These are phyloP conservation scores for Pythium grandisporangium DNA, from an alignment of 352 stramenopile genomes.

Conservation along the genomic window DNA sequence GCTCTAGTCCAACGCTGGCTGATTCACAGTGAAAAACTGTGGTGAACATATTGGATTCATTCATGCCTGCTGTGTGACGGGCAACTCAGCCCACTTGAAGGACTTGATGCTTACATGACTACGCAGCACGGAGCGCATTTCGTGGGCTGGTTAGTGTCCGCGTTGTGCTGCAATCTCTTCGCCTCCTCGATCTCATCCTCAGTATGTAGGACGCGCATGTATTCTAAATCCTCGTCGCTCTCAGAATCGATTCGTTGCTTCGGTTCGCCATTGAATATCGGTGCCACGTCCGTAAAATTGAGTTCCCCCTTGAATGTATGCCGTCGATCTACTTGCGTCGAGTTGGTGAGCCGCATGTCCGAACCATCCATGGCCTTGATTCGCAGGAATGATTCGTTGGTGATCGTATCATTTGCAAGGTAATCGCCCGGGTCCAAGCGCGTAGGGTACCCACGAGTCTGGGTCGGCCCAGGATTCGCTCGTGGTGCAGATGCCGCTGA, in stretches of 20 bases:
- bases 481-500: no score
- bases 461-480: not conserved
- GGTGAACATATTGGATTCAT: no score
- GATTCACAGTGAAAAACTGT: no score
- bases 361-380: conserved; percentile 27
- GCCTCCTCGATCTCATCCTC: conserved; percentile 25
- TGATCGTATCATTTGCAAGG: conserved; percentile 59
- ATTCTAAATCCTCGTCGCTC: conserved; percentile 34
- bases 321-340: conserved; percentile 10
- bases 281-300: conserved; percentile 13
- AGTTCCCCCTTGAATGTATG: conserved; percentile 62
- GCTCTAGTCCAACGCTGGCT: no score
- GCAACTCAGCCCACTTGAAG: no score
- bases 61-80: no score
- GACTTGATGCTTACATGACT: conserved; percentile 19
- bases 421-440: conserved; percentile 52
- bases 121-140: conserved; percentile 50
- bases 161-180: conserved; percentile 13
- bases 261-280: not conserved
- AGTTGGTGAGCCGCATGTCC: conserved; percentile 11
- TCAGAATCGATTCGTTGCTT: conserved; percentile 7
- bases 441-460: conserved; percentile 6
- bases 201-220: conserved; percentile 28
- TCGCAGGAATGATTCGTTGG: conserved; percentile 60
- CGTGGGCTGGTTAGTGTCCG: conserved; percentile 13